Evolutionary conservation across 2,329 filamentous ascomycete species (phyloP), one percentile per base, ranked within the genome.

Genomic region (Alternaria dauci): DNA sequence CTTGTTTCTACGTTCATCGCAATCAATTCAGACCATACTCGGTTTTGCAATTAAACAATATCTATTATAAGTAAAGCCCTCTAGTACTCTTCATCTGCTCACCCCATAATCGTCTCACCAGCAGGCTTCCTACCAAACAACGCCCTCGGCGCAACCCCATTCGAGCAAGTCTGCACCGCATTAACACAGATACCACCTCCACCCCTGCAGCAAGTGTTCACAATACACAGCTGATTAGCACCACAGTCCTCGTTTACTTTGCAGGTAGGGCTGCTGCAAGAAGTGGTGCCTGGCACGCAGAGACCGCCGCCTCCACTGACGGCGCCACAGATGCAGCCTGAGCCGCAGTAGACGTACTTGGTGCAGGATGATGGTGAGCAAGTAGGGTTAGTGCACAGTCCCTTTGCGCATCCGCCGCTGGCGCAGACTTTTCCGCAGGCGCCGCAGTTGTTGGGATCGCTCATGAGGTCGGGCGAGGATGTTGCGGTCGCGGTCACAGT

Each of bases 391-490:
- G 36, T 42, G 38, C 53, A 56, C 0, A 42, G 3, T 4, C 53
- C 53, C 0, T 39, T 26, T 2, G n/a, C 18, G 44, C 54, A 56
- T 8, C 2, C 32, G 4, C 54, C 38, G 7, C 44, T 43, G 7
- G 44, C 18, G 4, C 53, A 56, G 0, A 55, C 53, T 1, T 46
- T 48, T n/a, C 53, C 53, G 6, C 53, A 56, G 2, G 25, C 34
- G 3, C 53, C 53, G 18, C 53, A 56, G 53, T 56, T 56, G 25
- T 56, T 41, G 2, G 43, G 26, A 2, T 56, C 53, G 9, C 3
- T 51, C 16, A n/a, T 26, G 25, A 56, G 39, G 28, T 56, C 16
- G 1, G 53, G 42, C 14, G 6, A 6, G n/a, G 43, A 4, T 5
- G 34, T 47, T n/a, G 44, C 5, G 5, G 26, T 30, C 1, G 53